Evolutionary conservation across 805 yeast species (phyloP), one percentile per base, ranked within the genome.

Genomic region (Candida golubevii): DNA sequence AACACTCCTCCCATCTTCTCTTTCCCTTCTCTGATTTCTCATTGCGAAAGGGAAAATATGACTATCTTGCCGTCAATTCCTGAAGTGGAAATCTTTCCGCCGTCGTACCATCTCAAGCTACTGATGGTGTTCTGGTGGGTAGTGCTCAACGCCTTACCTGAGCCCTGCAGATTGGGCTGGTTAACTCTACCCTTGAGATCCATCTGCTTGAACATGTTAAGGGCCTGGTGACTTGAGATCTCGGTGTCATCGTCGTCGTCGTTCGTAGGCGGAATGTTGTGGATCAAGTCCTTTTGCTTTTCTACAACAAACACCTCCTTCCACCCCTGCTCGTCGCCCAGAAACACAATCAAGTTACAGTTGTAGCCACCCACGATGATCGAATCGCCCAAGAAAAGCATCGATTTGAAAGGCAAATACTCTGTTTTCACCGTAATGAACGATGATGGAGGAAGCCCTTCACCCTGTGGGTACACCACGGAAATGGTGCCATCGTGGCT

Each of bases 61-160:
- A 90, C 98, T 41, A 91, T 78, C 61, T 85, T 85, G 43, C 99
- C 98, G 61, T 93, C 99, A 47, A 86, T 80, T 45, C 97, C 97
- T 46, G 88, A 81, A 36, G 82, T 69, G 31, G 85, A 78, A 26
- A 74, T 74, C 33, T 79, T 79, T 26, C 67, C 65, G 7, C 70
- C 54, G 31, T 67, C 69, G 45, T 68, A 76, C 44, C 69, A 67
- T 54, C 80, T 75, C 44, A 91, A 64, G 39, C 80, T 77, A 42
- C 85, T 79, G 61, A 93, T 84, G 31, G 97, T 83, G 68, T 91
- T 93, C 67, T 90, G 97, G 69, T 93, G 98, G 47, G 87, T 78
- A 12, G 96, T 88, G 41, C 77, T 76, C 64, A 85, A 73, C 33
- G 70, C 75, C 50, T 57, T 65, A 31, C 56, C 54, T 62, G 62